These are phyloP conservation scores for Carex arenaria DNA, from an alignment of 202 grass and related monocot genomes.

Conservation along the genomic window DNA sequence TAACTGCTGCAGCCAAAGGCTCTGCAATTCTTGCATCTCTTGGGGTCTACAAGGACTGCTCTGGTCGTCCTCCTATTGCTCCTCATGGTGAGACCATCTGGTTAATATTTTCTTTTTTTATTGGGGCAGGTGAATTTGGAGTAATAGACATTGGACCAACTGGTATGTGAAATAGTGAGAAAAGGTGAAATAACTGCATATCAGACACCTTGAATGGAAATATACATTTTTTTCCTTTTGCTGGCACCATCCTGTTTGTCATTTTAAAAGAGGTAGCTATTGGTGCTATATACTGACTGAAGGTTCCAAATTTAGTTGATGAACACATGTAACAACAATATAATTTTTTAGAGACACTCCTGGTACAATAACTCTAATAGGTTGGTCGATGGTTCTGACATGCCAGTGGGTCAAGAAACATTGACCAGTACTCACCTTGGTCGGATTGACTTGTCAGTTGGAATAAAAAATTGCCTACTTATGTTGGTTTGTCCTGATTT, in stretches of 20 bases:
- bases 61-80: slow-evolving; percentile 41
- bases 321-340: not conserved
- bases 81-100: slow-evolving; percentile 48
- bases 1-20: slow-evolving; percentile 34
- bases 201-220: not conserved
- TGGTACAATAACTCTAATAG: not conserved
- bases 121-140: not conserved
- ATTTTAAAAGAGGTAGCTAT: not conserved
- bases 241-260: not conserved
- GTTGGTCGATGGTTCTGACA: not conserved
- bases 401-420: not conserved
- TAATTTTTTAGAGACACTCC: not conserved
- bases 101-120: slow-evolving; percentile 8
- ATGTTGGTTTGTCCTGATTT: not conserved
- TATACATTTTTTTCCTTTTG: not conserved
- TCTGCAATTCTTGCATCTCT: slow-evolving; percentile 41
- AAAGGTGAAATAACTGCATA: not conserved
- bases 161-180: not conserved
- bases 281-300: not conserved
- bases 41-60: slow-evolving; percentile 34
- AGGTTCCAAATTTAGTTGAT: not conserved
- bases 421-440: not conserved
- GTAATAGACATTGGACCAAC: not conserved
- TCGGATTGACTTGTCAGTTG: not conserved
- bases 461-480: not conserved